Percentiles rank a stretch among this genome's conserved stretches.
phyloP scores from a whole-genome alignment of 768 basidiomycete genomes.

The Lyophyllum atratum region DNA sequence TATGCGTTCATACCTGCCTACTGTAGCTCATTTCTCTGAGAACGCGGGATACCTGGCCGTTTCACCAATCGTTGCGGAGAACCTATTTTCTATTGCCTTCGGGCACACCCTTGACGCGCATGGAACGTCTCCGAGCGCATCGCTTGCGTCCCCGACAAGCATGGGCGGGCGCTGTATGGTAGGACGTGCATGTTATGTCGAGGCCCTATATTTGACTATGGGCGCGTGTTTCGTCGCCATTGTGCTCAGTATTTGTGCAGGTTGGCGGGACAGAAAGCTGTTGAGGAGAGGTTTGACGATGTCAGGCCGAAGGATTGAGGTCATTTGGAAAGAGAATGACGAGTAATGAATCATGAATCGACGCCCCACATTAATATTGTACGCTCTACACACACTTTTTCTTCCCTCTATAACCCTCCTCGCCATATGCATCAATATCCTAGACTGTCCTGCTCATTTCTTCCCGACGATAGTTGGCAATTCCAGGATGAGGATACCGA shows the following conservation, averaged over 20 bases:
- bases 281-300: background rate
- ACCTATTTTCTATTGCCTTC: constrained; percentile 81
- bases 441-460: too few species aligned
- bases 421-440: too few species aligned
- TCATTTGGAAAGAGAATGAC: background rate
- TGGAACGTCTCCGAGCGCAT: constrained; percentile 17
- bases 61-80: constrained; percentile 77
- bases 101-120: constrained; percentile 82
- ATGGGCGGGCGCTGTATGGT: constrained; percentile 50
- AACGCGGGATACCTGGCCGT: constrained; percentile 86
- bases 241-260: background rate
- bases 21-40: constrained; percentile 70
- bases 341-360: background rate
- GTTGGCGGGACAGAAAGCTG: background rate
- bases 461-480: too few species aligned
- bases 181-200: constrained; percentile 62
- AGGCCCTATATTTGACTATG: constrained; percentile 52
- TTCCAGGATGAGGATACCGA: too few species aligned
- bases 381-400: too few species aligned
- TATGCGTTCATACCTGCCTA: background rate
- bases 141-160: background rate
- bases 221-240: background rate
- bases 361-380: too few species aligned
- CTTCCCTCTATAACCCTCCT: too few species aligned
- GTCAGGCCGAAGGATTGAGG: background rate